A percentile compares a stretch with the other conserved stretches of the same genome.
Evolutionary conservation across 805 yeast genomes (phyloP).

Genomic region (Wickerhamiella cacticola): DNA sequence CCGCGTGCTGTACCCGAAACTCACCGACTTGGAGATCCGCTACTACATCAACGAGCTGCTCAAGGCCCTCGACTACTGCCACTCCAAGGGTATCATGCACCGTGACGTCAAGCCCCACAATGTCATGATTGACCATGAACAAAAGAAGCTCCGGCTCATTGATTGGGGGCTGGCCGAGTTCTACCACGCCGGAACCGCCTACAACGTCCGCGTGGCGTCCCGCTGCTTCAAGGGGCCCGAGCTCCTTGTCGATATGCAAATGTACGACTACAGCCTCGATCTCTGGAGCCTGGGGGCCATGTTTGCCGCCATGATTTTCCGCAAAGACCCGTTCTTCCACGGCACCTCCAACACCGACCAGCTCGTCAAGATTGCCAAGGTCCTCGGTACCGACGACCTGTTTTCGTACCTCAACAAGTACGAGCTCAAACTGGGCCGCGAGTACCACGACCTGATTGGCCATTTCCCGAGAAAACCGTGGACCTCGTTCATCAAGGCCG

Average conservation of each 20-base stretch:
- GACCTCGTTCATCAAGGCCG: conserved; percentile 58
- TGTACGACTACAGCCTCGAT: conserved; percentile 80
- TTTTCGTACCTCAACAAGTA: conserved; percentile 56
- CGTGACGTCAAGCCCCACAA: conserved; percentile 91
- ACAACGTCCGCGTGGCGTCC: conserved; percentile 84
- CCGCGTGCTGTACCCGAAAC: conserved; percentile 71
- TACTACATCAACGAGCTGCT: conserved; percentile 74
- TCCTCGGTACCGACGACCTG: conserved; percentile 72
- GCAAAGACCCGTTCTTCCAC: conserved; percentile 84
- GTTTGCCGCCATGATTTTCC: conserved; percentile 79
- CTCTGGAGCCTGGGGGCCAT: conserved; percentile 88
- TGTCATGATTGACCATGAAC: conserved; percentile 76
- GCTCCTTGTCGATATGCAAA: conserved; percentile 65
- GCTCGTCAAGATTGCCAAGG: conserved; percentile 77
- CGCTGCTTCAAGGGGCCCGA: conserved; percentile 91
- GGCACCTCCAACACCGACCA: conserved; percentile 89
- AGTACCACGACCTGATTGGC: conserved; percentile 63
- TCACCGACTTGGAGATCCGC: conserved; percentile 61
- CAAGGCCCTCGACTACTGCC: conserved; percentile 74
- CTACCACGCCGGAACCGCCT: conserved; percentile 80
- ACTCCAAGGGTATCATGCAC: conserved; percentile 91
- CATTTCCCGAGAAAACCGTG: conserved; percentile 76
- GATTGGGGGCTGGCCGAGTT: conserved; percentile 96
- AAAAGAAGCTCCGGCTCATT: conserved; percentile 52
- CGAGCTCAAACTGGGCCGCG: conserved; percentile 55